Percentiles rank a stretch among this genome's conserved stretches.
phyloP scores from a whole-genome alignment of 352 stramenopile genomes.

The Phytophthora sojae region DNA sequence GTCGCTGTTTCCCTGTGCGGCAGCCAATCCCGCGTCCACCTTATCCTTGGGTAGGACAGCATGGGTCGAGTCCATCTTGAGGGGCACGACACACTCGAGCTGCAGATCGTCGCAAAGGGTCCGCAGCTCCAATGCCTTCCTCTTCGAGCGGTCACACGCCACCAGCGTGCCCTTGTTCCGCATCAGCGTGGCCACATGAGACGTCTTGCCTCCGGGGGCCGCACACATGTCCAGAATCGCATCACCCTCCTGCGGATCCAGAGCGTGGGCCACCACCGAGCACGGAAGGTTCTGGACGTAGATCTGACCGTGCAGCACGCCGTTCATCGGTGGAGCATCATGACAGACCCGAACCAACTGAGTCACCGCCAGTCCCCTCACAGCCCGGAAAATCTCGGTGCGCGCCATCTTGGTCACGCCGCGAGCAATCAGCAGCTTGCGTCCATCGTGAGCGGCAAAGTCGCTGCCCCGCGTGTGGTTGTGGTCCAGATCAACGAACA shows the following conservation, averaged over 20 bases:
- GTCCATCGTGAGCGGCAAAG: slow-evolving; percentile 72
- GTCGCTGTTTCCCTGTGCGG: slow-evolving; percentile 15
- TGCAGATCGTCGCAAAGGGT: slow-evolving; percentile 77
- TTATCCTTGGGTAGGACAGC: slow-evolving; percentile 67
- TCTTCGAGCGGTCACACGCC: slow-evolving; percentile 92
- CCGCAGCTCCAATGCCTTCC: slow-evolving; percentile 85
- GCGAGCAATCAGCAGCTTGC: slow-evolving; percentile 82
- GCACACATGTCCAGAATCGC: slow-evolving; percentile 95
- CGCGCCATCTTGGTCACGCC: slow-evolving; percentile 76
- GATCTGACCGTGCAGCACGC: slow-evolving; percentile 80
- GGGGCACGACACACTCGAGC: slow-evolving; percentile 63
- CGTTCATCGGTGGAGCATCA: slow-evolving; percentile 91
- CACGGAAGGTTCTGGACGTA: slow-evolving; percentile 96
- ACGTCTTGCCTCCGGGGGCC: slow-evolving; percentile 94
- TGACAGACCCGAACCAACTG: slow-evolving; percentile 74
- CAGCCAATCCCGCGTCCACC: slow-evolving; percentile 22
- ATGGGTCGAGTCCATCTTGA: slow-evolving; percentile 91
- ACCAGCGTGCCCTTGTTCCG: slow-evolving; percentile 85
- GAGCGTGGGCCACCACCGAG: slow-evolving; percentile 89
- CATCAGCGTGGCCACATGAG: slow-evolving; percentile 93
- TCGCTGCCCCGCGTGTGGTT: slow-evolving; percentile 76
- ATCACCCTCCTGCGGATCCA: slow-evolving; percentile 86
- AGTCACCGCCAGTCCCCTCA: slow-evolving; percentile 70
- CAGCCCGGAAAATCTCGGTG: slow-evolving; percentile 81
- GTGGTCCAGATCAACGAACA: slow-evolving; percentile 90